Conservation (phyloP, 1,284 basidiomycete genomes). For the Ustilago tritici region DNA sequence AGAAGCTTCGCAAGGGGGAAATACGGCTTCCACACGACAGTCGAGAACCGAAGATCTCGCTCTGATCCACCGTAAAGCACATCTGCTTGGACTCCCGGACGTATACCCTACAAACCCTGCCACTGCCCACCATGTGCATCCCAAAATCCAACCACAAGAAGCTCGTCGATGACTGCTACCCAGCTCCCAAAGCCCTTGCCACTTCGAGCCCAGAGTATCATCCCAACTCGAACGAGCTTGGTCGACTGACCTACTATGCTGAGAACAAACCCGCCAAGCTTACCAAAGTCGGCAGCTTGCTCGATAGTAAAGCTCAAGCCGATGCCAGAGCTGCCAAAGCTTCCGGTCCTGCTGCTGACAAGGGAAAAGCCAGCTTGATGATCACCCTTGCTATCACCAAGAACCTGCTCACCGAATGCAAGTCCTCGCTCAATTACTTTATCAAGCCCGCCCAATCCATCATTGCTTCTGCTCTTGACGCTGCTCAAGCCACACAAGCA, state of each 20-base stretch:
- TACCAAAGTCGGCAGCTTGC: conserved; percentile 83
- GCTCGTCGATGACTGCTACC: conserved; percentile 90
- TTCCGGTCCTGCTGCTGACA: conserved; percentile 75
- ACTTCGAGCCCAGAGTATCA: conserved; percentile 81
- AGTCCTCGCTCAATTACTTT: conserved; percentile 85
- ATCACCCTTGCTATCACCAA: conserved; percentile 88
- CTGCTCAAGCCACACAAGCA: conserved; percentile 71
- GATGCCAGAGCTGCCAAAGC: conserved; percentile 79
- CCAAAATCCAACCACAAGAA: conserved; percentile 85
- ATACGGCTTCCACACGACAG: too few relatives aligned
- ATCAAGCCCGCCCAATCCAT: conserved; percentile 82
- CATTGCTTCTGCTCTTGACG: conserved; percentile 77
- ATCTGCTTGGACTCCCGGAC: neutral
- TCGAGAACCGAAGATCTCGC: too few relatives aligned
- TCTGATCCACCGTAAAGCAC: neutral
- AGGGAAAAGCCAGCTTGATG: conserved; percentile 83
- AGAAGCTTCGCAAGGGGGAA: too few relatives aligned
- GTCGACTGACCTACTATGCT: conserved; percentile 90
- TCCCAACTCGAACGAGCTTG: conserved; percentile 80
- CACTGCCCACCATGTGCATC: conserved; percentile 56
- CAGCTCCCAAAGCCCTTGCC: conserved; percentile 81
- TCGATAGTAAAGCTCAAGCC: conserved; percentile 80
- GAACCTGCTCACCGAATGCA: conserved; percentile 87
- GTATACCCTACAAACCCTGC: neutral
- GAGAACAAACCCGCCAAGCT: conserved; percentile 90